Evolutionary conservation across 495 filamentous ascomycete species (phyloP), one percentile per base, ranked within the genome.

Genomic region (Pseudevernia furfuracea): DNA sequence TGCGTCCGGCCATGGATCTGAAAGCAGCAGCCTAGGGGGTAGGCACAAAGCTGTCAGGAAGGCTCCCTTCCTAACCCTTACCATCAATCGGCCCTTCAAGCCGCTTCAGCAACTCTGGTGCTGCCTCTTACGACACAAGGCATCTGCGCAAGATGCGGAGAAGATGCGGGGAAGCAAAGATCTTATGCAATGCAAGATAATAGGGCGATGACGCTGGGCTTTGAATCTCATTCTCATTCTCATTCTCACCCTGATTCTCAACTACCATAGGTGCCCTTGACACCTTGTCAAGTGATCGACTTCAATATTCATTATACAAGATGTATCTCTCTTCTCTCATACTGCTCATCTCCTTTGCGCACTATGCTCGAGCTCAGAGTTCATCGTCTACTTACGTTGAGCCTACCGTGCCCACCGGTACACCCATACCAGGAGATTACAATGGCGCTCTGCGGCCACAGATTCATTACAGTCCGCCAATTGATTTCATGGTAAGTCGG

Each of bases 381-480:
- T 56, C 70, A 32, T 41, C 70, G 25, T 63, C 65, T 57, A 15
- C 43, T 21, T 73, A 74, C 61, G 46, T 70, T 37, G 68, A 74
- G 38, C 71, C 73, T 19, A 63, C 66, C 43, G 76, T 80, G 30
- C 77, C 75, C 0, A 76, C 73, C 15, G 75, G 70, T 8, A 71
- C 63, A 11, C 74, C 77, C 0, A 63, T 80, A 34, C 25, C 70
- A 19, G 77, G 72, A 15, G 70, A 72, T 69, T 85, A 83, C 66
- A 71, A 60, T 17, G 76, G 80, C 28, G 67, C 71, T 32, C 75
- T 78, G 63, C 77, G 82, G 56, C 79, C 80, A 28, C 77, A 79
- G 67, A 68, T 81, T 68, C 83, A 87, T 71, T 87, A 78, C 72
- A 79, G 78, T 17, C 82, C 83, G 0, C 74, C 75, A 4, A 65